A percentile compares a stretch with the other conserved stretches of the same genome.
phyloP scores from a whole-genome alignment of 2,329 filamentous ascomycete species.

The Metarhizium robertsii region DNA sequence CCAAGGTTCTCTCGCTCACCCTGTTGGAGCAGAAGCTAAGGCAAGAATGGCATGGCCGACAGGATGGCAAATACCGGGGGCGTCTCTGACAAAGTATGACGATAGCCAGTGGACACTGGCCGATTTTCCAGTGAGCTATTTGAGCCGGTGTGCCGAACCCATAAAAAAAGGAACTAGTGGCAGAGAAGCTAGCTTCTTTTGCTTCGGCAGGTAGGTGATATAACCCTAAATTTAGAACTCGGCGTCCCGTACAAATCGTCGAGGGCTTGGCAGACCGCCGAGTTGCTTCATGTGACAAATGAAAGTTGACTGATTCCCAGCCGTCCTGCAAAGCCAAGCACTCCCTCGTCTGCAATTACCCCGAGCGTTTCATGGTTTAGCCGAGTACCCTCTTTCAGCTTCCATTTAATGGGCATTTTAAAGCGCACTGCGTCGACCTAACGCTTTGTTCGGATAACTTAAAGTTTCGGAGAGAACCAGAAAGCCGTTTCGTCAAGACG shows the following conservation, averaged over 20 bases:
- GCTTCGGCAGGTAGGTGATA: background rate
- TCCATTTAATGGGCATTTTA: too few species aligned
- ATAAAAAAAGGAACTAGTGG: background rate
- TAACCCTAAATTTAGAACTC: conserved; percentile 5
- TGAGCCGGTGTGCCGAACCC: conserved; percentile 5
- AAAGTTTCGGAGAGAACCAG: too few species aligned
- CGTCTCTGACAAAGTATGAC: conserved; percentile 1
- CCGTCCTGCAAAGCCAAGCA: too few species aligned
- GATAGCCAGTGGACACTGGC: background rate
- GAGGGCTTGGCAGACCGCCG: too few species aligned
- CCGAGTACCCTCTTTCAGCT: too few species aligned
- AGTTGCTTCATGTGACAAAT: background rate
- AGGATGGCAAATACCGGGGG: background rate
- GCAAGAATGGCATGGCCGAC: conserved; percentile 1
- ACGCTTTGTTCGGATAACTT: too few species aligned
- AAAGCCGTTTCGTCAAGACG: too few species aligned
- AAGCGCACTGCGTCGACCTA: too few species aligned
- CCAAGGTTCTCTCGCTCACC: background rate
- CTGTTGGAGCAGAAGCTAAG: background rate
- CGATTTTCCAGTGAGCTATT: background rate
- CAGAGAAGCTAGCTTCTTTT: background rate
- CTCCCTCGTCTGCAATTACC: too few species aligned
- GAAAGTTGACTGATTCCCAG: background rate
- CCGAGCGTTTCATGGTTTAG: too few species aligned
- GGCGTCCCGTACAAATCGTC: too few species aligned